phyloP scores from a whole-genome alignment of 176 grass and related monocot genomes.

The Bonia amplexicaulis region DNA sequence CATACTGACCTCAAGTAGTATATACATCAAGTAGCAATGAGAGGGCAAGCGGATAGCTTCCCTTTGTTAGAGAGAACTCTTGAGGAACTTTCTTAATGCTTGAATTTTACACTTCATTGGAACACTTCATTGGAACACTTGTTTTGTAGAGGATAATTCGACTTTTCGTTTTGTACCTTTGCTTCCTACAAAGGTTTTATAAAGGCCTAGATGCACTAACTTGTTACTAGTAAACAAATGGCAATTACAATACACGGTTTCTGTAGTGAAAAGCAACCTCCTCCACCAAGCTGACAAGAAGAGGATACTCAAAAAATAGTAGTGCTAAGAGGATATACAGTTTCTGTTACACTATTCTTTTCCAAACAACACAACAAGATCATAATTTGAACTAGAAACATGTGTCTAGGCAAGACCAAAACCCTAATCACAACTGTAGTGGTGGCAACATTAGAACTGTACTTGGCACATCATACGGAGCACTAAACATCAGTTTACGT shows the following conservation, averaged over 20 bases:
- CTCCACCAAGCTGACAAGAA: background rate
- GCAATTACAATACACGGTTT: background rate
- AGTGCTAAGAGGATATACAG: too few species aligned
- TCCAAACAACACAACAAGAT: background rate
- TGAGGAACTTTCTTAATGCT: background rate
- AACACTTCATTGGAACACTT: background rate
- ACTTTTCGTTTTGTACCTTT: background rate
- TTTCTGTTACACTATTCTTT: background rate
- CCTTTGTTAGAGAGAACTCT: background rate
- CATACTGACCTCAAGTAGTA: too few species aligned
- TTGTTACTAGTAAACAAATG: background rate
- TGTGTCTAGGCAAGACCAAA: too few species aligned
- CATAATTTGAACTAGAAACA: background rate
- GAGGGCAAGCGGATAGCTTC: background rate
- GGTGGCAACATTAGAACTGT: background rate
- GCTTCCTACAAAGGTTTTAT: background rate
- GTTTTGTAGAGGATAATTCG: background rate
- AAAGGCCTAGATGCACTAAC: background rate
- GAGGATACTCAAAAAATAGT: background rate
- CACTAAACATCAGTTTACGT: too few species aligned
- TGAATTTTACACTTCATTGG: background rate
- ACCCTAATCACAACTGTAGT: too few species aligned
- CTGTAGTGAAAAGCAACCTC: background rate
- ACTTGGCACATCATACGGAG: background rate
- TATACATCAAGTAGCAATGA: background rate